Evolutionary conservation across 768 basidiomycete species (phyloP).

Genomic region (Tricholoma terreum): DNA sequence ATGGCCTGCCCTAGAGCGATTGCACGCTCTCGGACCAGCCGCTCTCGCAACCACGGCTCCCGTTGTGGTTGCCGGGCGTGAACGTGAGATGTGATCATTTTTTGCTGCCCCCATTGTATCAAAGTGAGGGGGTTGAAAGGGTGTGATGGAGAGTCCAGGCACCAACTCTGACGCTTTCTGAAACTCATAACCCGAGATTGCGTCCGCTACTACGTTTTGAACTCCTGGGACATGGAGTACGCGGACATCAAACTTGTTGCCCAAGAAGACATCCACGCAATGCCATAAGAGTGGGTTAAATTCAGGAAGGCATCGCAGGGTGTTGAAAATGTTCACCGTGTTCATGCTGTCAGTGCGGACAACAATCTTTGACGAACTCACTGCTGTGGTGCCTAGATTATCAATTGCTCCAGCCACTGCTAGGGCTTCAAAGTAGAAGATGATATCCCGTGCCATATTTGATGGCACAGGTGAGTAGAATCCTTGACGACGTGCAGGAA

Average conservation of each 20-base stretch:
- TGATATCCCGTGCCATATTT: neutral
- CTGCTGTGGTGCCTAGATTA: neutral
- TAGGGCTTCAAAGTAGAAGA: constrained; percentile 26
- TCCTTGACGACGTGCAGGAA: constrained; percentile 2
- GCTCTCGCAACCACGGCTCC: no score
- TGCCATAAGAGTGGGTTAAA: constrained; percentile 18
- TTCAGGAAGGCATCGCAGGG: neutral
- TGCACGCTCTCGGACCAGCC: no score
- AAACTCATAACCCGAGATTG: no score
- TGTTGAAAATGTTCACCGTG: no score
- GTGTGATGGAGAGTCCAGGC: no score
- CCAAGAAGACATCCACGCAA: constrained; percentile 13
- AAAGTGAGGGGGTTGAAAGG: no score
- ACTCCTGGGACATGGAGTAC: constrained; percentile 15
- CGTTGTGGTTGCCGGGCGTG: no score
- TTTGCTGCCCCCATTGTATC: no score
- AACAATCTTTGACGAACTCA: neutral
- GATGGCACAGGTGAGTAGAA: constrained; percentile 12
- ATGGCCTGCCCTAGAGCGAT: no score
- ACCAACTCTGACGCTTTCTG: no score
- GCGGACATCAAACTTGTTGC: constrained; percentile 8
- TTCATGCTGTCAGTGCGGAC: no score
- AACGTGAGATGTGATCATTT: no score
- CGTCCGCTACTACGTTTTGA: constrained; percentile 17
- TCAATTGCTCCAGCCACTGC: constrained; percentile 15